Base-by-base conservation (phyloP, 306 rosid species). In the cucumber (Cucumis sativus) region DNA sequence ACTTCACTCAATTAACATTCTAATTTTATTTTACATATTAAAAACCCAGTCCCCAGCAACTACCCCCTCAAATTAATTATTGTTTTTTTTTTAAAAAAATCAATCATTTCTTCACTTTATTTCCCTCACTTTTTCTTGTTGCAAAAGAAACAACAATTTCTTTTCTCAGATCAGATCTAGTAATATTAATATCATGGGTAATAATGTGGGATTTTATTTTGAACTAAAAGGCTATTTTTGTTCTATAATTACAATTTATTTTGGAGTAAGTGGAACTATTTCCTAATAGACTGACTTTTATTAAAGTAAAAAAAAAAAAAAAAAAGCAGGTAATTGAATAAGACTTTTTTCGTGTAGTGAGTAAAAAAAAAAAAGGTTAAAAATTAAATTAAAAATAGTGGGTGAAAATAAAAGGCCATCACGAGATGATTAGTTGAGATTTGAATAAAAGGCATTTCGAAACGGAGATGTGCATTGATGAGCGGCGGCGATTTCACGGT, bases 401-500 rank as follows among this genome's bases (percentile, higher is more conserved):
- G 75, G 75, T 69, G 75, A 69, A 69, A 69, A 43, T 69, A 45
- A 69, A 45, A 43, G 39, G 20, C 39, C 39, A 20, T 21, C 75
- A 69, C 75, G 75, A 39, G 75, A 45, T 1, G 18, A 69, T 21
- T 45, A 10, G 49, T 65, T 35, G 72, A 65, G 72, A 65, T 35
- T 37, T 65, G 8, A 33, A 12, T 3, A 7, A 21, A 40, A 40
- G 52, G 10, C 52, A n/a, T 67, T 67, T 67, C 67, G 9, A 39
- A 65, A 39, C 16, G 71, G 25, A 17, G 39, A 39, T 0, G 5
- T 67, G 49, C 15, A 65, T 39, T 16, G 12, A 65, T 65, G 72
- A 65, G 72, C 72, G 72, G 72, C 49, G 72, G 49, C 49, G 72
- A 65, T 65, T 37, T n/a, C 16, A 39, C 72, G 40, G 75, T 21